A percentile compares a stretch with the other conserved stretches of the same genome.
Evolutionary conservation across 768 basidiomycete genomes (phyloP).

Genomic region (Boletus fagicola): DNA sequence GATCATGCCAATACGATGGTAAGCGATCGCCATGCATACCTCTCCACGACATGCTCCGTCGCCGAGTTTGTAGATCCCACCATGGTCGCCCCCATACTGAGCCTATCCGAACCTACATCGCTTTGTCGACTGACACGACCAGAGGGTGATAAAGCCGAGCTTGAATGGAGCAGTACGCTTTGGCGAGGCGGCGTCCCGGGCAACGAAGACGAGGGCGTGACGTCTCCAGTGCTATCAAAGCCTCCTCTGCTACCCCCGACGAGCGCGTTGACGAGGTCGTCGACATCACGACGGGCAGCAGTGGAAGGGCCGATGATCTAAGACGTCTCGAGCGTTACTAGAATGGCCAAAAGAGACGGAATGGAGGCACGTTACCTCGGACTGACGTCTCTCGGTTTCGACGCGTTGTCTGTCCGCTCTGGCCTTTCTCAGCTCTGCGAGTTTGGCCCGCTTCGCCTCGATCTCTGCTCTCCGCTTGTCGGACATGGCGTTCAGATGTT

Average conservation of each 20-base stretch:
- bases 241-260: conserved; percentile 47
- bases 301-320: conserved; percentile 43
- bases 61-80: too few species aligned
- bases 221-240: conserved; percentile 54
- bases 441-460: conserved; percentile 84
- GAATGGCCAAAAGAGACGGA: conserved; percentile 2
- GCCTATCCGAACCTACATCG: conserved; percentile 53
- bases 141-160: conserved; percentile 42
- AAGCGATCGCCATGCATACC: too few species aligned
- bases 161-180: conserved; percentile 35
- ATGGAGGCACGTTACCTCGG: conserved; percentile 20
- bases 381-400: conserved; percentile 41
- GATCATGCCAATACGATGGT: too few species aligned
- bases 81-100: too few species aligned
- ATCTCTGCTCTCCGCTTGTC: conserved; percentile 82
- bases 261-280: conserved; percentile 63
- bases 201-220: conserved; percentile 69
- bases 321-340: neutral
- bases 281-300: conserved; percentile 54
- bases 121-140: conserved; percentile 72
- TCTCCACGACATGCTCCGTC: too few species aligned
- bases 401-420: conserved; percentile 66
- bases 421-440: conserved; percentile 79
- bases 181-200: conserved; percentile 66
- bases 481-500: conserved; percentile 41